Evolutionary conservation across 2,329 filamentous ascomycete genomes (phyloP).

Genomic region (Amesomyces nigricolor): DNA sequence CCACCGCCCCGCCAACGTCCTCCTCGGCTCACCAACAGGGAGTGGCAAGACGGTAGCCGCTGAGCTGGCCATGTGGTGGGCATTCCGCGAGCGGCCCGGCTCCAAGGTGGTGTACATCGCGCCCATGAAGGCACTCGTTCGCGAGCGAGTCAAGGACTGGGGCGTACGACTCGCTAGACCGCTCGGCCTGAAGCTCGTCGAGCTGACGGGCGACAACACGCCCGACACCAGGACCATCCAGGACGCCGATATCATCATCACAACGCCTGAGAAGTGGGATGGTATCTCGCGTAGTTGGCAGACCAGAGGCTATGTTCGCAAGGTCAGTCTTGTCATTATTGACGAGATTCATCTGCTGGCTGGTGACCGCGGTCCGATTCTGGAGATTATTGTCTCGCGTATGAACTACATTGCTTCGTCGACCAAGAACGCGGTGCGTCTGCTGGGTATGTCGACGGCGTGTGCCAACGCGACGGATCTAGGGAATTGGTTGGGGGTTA

Average conservation of each 20-base stretch:
- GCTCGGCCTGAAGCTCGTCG: conserved; percentile 84
- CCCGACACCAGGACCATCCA: conserved; percentile 93
- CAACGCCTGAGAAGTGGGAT: conserved; percentile 99
- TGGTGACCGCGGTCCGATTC: conserved; percentile 90
- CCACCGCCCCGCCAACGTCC: conserved; percentile 83
- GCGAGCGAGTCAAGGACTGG: conserved; percentile 96
- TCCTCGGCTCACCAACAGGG: conserved; percentile 91
- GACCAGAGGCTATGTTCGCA: conserved; percentile 89
- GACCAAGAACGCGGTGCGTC: conserved; percentile 78
- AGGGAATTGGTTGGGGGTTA: conserved; percentile 94
- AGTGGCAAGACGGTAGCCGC: conserved; percentile 97
- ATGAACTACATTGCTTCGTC: conserved; percentile 99
- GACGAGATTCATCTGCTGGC: conserved; percentile 98
- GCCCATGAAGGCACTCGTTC: conserved; percentile 97
- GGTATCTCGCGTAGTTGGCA: conserved; percentile 99
- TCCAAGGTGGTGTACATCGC: conserved; percentile 99
- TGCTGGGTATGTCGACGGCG: conserved; percentile 98
- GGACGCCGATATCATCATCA: conserved; percentile 95
- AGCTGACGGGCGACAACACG: conserved; percentile 91
- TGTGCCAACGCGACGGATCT: conserved; percentile 94
- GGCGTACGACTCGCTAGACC: conserved; percentile 71
- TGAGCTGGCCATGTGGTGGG: conserved; percentile 99
- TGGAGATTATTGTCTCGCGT: conserved; percentile 88
- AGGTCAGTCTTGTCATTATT: conserved; percentile 94
- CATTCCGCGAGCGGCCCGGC: conserved; percentile 86